Base-by-base conservation (phyloP, 176 grass and related monocot species). In the Chloris gayana region DNA sequence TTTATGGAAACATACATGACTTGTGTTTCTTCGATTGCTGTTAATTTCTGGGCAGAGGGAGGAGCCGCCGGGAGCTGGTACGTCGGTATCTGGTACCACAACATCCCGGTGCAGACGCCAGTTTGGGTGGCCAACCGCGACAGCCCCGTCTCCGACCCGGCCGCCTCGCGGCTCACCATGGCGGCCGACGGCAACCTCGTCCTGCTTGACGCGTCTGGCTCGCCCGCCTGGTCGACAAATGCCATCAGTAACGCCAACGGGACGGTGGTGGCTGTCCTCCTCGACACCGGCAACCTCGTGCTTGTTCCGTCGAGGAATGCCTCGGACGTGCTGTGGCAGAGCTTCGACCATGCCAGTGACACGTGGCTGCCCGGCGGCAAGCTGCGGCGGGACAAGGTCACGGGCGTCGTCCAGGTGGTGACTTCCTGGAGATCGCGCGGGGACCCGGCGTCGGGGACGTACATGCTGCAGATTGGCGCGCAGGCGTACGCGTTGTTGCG, bases 101-200 rank as follows among this genome's bases (percentile, higher is more conserved):
- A 83, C n/a, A 69, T 84, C 65, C 6, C 76, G 0, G 13, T 30
- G 4, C 53, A 32, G 41, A 77, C 84, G 12, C 37, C 64, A 2
- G 89, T 91, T 3, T 91, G 89, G 89, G 84, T 91, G 7, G 80
- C 89, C 66, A 91, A 91, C 84, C 60, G 84, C 27, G 70, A 76
- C 17, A 30, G 9, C 9, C 89, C 84, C 0, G 50, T 91, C 19
- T 49, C 76, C 9, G 71, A 84, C 65, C 71, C 68, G 12, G 37
- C 38, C 5, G 6, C 63, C 25, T 76, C 84, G 9, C 54, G 27
- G 29, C 56, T 91, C 21, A 34, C 54, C 39, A 76, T 87, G 31
- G 50, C 35, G 9, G 7, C 31, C 22, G 18, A 87, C 15, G 84
- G 89, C 75, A 80, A 87, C 75, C 76, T 84, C 29, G 59, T 54